Evolutionary conservation across 345 rosid species (phyloP), one percentile per base, ranked within the genome.

Genomic region (Ceriops decandra): DNA sequence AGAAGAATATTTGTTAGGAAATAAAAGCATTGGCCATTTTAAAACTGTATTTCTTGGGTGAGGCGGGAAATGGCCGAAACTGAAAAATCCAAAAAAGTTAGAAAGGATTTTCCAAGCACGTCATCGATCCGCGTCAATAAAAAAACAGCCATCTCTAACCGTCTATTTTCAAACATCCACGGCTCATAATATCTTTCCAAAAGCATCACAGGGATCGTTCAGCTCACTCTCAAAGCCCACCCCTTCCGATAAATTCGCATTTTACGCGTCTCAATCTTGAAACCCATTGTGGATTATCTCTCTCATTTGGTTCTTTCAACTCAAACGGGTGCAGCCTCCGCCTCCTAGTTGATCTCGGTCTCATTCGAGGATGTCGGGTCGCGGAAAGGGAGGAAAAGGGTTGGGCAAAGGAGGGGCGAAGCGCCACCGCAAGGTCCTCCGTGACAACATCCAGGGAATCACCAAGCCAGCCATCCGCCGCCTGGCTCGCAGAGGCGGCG

Each of bases 311-410:
- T 9, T 38, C 46, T 10, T 38, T 11, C 13, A 38, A 0, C 0
- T 38, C 15, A 2, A 38, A 11, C 47, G 16, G 47, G 47, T 38
- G 16, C 0, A 11, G 47, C 4, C 0, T 1, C 0, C 11, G 47
- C 4, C 0, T 1, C 0, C 11, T 10, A 0, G 49, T 20, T 16
- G 1, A 38, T 16, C 9, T 16, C 4, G 19, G 0, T 26, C 26
- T 0, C 22, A 10, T 19, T 17, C 1, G 31, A 66, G 57, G 20
- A 75, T 79, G 82, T 79, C 79, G 20, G 82, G 82, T 6, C 74
- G 79, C 5, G 82, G 82, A 65, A 79, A 79, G 63, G 82, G 82
- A 24, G 82, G 82, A 9, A 79, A 79, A 76, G 82, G 82, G 0
- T 52, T 79, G 35, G 82, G 82, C 10, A 79, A 79, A 69, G 82